A percentile compares a stretch with the other conserved stretches of the same genome.
Evolutionary conservation across 1,284 basidiomycete species (phyloP).

Genomic region (Austroboletus niveus): DNA sequence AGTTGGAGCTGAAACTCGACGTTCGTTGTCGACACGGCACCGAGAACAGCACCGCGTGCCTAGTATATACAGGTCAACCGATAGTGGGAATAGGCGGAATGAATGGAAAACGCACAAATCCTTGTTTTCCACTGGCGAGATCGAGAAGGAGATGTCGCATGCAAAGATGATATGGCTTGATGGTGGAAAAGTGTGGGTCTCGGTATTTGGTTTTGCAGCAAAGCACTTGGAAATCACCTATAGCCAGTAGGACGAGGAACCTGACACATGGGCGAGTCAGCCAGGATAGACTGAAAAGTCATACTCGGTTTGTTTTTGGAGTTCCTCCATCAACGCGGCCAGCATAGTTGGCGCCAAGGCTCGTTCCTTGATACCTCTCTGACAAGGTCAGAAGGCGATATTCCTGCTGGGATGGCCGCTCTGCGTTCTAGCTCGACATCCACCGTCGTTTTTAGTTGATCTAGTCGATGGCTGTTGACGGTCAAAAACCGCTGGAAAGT

Average conservation of each 20-base stretch:
- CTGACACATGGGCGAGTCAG: slow-evolving; percentile 31
- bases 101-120: no score
- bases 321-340: slow-evolving; percentile 60
- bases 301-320: slow-evolving; percentile 69
- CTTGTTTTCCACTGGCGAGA: no score
- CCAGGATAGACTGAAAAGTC: slow-evolving; percentile 8
- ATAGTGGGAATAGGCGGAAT: no score
- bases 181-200: no score
- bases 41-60: no score
- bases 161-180: no score
- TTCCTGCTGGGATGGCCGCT: slow-evolving; percentile 47
- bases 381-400: slow-evolving; percentile 50
- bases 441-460: slow-evolving; percentile 38
- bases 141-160: no score
- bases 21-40: no score
- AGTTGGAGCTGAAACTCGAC: no score
- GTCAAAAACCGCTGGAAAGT: slow-evolving; percentile 56
- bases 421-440: slow-evolving; percentile 48
- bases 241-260: slow-evolving; percentile 76
- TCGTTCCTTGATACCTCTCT: slow-evolving; percentile 54
- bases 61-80: no score
- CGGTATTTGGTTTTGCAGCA: no score
- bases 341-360: slow-evolving; percentile 63
- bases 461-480: slow-evolving; percentile 50
- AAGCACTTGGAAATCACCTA: slow-evolving; percentile 93